These are phyloP conservation scores for Rhizoclosmatium globosum DNA, from an alignment of 192 early-diverging fungal species.

Conservation along the genomic window DNA sequence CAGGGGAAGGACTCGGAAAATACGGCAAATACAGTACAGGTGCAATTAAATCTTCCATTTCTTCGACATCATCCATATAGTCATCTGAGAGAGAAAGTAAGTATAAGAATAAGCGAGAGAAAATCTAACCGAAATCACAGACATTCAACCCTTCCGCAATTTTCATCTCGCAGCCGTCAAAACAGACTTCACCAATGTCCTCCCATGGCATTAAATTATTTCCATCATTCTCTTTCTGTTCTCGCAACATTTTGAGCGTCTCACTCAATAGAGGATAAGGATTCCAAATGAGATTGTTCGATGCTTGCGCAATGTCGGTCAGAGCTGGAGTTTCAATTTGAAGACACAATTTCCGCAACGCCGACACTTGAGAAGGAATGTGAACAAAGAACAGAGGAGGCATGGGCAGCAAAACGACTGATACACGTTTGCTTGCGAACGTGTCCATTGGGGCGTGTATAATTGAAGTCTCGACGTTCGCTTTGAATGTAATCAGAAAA, in stretches of 20 bases:
- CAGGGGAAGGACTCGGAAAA: neutral
- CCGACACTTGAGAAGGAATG: neutral
- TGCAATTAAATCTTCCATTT: neutral
- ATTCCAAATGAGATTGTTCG: neutral
- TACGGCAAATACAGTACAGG: neutral
- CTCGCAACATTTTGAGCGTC: neutral
- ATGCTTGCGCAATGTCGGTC: neutral
- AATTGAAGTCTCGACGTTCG: slow-evolving; percentile 1
- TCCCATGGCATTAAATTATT: neutral
- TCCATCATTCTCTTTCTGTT: neutral
- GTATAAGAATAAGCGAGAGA: neutral
- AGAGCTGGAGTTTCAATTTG: neutral
- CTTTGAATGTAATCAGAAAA: neutral
- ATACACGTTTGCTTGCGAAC: neutral
- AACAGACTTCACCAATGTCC: neutral
- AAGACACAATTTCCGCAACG: neutral
- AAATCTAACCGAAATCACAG: neutral
- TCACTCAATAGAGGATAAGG: neutral
- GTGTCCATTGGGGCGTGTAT: neutral
- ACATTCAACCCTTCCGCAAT: neutral
- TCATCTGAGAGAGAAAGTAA: neutral
- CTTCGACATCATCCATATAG: neutral
- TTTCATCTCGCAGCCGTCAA: neutral
- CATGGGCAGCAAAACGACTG: neutral
- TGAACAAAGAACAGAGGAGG: slow-evolving; percentile 4